Evolutionary conservation across 176 grass and related monocot species (phyloP), one percentile per base, ranked within the genome.

Genomic region (Stipa capillata): DNA sequence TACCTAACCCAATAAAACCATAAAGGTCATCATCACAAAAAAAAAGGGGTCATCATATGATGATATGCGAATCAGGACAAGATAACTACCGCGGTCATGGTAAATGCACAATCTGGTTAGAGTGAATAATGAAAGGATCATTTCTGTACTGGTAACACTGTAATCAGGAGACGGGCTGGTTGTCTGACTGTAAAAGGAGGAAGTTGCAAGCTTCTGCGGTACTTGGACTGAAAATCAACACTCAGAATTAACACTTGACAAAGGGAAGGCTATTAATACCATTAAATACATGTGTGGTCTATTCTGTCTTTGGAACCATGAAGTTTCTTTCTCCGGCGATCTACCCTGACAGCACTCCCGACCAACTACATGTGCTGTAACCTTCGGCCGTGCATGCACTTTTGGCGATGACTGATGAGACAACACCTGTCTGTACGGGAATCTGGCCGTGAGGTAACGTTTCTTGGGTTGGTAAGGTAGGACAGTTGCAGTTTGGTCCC

Each of bases 401-500:
- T 87, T 65, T 50, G 49, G 39, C 1, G 85, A 72, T n/a, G n/a
- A n/a, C n/a, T n/a, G n/a, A n/a, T 28, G 85, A n/a, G 45, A 72
- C 79, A 87, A 54, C 31, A 20, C 85, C 55, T 77, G 80, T 73
- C 86, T 83, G 78, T 76, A 88, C 48, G 73, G 80, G 48, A 9
- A 88, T 83, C 86, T n/a, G n/a, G n/a, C n/a, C n/a, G n/a, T n/a
- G n/a, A n/a, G n/a, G n/a, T n/a, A n/a, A n/a, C n/a, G n/a, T n/a
- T n/a, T n/a, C n/a, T n/a, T n/a, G 36, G 47, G 39, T 37, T 10
- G 50, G 62, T 54, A 36, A 25, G 21, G 6, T 60, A 65, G 45
- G 36, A 4, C 36, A 33, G n/a, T n/a, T n/a, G n/a, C 39, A 7
- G 51, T 72, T n/a, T n/a, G 40, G 65, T 72, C 74, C 74, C 23